Evolutionary conservation across 257 asterid genomes (phyloP).

Genomic region (Cinchona pubescens): DNA sequence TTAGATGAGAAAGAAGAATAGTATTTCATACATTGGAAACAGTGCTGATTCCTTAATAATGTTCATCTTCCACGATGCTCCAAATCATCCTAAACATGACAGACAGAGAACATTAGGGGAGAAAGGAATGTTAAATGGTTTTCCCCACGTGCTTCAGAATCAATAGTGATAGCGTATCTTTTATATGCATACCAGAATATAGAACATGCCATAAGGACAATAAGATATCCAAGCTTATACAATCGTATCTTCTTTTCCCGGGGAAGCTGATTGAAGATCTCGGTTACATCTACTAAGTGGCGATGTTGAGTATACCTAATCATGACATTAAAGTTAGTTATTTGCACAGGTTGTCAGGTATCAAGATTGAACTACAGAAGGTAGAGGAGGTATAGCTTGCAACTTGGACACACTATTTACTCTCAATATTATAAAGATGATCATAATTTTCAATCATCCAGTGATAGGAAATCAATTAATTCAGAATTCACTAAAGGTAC

Average conservation of each 20-base stretch:
- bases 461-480: constrained; percentile 4
- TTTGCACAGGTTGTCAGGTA: constrained; percentile 4
- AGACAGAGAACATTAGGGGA: constrained; percentile 9
- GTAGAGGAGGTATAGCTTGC: neutral
- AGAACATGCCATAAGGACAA: constrained; percentile 46
- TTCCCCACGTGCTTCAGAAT: neutral
- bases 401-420: neutral
- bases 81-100: constrained; percentile 59
- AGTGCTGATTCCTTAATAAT: constrained; percentile 15
- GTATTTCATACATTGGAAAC: neutral
- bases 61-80: constrained; percentile 61
- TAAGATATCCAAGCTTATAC: constrained; percentile 68
- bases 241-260: constrained; percentile 64
- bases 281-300: constrained; percentile 82
- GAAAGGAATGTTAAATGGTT: neutral
- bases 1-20: neutral
- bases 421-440: neutral
- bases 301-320: constrained; percentile 48
- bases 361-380: neutral
- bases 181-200: constrained; percentile 50
- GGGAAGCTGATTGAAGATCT: constrained; percentile 75
- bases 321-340: constrained; percentile 19
- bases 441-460: neutral
- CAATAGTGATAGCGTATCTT: neutral
- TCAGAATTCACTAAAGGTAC: neutral